These are phyloP conservation scores for Ophiostoma sp. DNA, from an alignment of 2,329 filamentous ascomycete species.

Conservation along the genomic window DNA sequence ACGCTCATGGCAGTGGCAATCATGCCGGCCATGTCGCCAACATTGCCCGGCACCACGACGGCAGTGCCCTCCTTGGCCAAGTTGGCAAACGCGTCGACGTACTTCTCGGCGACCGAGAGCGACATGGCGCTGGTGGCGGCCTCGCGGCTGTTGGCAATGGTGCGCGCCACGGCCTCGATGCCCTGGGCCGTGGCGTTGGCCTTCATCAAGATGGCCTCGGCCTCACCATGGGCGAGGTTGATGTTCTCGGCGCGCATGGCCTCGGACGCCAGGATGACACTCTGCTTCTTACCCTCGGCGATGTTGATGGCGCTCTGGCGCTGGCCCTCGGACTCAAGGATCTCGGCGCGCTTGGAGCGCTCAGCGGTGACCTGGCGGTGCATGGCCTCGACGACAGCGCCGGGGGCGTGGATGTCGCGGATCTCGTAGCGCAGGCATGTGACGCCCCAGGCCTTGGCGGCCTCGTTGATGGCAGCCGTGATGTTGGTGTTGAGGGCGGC, in stretches of 20 bases:
- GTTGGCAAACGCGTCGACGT: conserved; percentile 85
- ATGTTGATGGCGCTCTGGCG: conserved; percentile 98
- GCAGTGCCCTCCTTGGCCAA: conserved; percentile 93
- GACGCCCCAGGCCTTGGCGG: conserved; percentile 93
- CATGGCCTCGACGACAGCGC: conserved; percentile 93
- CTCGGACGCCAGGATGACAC: conserved; percentile 91
- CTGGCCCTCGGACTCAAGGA: conserved; percentile 94
- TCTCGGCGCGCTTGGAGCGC: conserved; percentile 94
- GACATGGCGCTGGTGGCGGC: conserved; percentile 80
- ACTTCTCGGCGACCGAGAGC: conserved; percentile 90
- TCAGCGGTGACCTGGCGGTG: conserved; percentile 97
- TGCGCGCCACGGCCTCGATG: conserved; percentile 76
- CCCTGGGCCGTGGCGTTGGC: conserved; percentile 80
- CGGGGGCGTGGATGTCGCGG: conserved; percentile 92
- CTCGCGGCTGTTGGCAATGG: conserved; percentile 66
- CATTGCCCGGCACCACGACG: conserved; percentile 92
- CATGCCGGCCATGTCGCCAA: conserved; percentile 94
- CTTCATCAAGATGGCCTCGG: conserved; percentile 82
- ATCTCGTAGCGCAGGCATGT: conserved; percentile 97
- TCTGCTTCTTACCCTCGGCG: conserved; percentile 94
- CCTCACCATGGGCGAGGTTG: conserved; percentile 87
- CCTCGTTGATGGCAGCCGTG: conserved; percentile 97
- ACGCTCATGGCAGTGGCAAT: conserved; percentile 94
- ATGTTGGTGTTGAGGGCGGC: conserved; percentile 96
- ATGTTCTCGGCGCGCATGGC: conserved; percentile 85